Percentiles rank a stretch among this genome's conserved stretches.
phyloP scores from a whole-genome alignment of 352 stramenopile species.

The Pythium aquatile region DNA sequence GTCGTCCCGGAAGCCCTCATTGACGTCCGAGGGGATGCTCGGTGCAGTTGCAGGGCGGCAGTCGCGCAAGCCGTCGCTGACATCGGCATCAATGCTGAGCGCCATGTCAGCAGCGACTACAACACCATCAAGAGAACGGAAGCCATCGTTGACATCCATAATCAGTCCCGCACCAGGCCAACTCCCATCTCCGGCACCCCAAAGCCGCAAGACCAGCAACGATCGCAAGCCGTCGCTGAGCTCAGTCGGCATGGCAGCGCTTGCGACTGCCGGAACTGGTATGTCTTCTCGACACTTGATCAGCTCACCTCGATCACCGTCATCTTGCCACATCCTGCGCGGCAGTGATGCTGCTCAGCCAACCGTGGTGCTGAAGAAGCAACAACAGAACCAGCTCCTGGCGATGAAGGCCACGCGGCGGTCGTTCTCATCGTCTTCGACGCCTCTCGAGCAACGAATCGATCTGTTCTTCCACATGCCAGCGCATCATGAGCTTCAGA shows the following conservation, averaged over 20 bases:
- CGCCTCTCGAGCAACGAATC: constrained; percentile 34
- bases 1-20: neutral
- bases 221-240: constrained; percentile 14
- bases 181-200: neutral
- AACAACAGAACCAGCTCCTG: constrained; percentile 14
- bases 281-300: constrained; percentile 5
- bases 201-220: neutral
- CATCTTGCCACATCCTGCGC: constrained; percentile 5
- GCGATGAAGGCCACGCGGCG: constrained; percentile 11
- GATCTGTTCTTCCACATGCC: constrained; percentile 56
- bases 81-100: constrained; percentile 5
- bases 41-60: neutral
- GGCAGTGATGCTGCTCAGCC: neutral
- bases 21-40: neutral
- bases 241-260: constrained; percentile 10
- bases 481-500: constrained; percentile 31
- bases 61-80: constrained; percentile 10
- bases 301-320: constrained; percentile 1
- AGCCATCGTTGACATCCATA: constrained; percentile 12
- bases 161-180: neutral
- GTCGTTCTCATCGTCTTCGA: constrained; percentile 15
- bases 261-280: neutral
- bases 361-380: constrained; percentile 6
- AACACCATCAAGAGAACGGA: constrained; percentile 6
- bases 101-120: neutral